Conservation (phyloP, 73 alveolate genomes). For the Stentor roeselii region DNA sequence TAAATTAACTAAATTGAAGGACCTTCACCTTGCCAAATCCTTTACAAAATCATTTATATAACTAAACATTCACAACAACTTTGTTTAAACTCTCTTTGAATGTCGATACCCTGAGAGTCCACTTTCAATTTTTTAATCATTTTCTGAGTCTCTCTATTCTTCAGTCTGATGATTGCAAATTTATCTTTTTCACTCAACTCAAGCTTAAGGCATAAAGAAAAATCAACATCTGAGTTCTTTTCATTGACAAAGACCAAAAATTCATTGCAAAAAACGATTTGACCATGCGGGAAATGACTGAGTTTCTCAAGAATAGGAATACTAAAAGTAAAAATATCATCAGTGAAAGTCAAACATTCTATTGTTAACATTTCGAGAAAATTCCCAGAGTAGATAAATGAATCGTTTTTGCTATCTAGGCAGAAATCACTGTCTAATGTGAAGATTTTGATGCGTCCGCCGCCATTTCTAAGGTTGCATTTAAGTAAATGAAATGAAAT, state of each 20-base stretch:
- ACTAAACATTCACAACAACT: background rate
- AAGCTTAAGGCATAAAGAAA: background rate
- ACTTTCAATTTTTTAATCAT: too few relatives aligned
- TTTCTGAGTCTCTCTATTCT: background rate
- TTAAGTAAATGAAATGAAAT: background rate
- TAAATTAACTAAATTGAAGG: too few relatives aligned
- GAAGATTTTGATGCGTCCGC: background rate
- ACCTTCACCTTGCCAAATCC: too few relatives aligned
- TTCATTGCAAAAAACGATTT: background rate
- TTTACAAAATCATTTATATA: too few relatives aligned
- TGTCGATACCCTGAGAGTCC: background rate
- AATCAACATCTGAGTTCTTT: background rate
- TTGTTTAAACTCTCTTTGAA: background rate
- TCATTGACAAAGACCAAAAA: background rate
- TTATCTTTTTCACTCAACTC: background rate
- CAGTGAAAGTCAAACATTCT: too few relatives aligned
- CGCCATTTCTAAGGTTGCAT: background rate
- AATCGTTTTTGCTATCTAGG: too few relatives aligned
- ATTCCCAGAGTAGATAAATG: too few relatives aligned
- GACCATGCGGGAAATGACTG: background rate
- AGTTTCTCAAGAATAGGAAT: too few relatives aligned
- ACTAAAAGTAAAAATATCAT: too few relatives aligned
- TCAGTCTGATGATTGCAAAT: background rate
- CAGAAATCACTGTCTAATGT: too few relatives aligned
- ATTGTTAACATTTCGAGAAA: too few relatives aligned